Evolutionary conservation across 768 basidiomycete species (phyloP), one percentile per base, ranked within the genome.

Genomic region (Tephrocybe sp.): DNA sequence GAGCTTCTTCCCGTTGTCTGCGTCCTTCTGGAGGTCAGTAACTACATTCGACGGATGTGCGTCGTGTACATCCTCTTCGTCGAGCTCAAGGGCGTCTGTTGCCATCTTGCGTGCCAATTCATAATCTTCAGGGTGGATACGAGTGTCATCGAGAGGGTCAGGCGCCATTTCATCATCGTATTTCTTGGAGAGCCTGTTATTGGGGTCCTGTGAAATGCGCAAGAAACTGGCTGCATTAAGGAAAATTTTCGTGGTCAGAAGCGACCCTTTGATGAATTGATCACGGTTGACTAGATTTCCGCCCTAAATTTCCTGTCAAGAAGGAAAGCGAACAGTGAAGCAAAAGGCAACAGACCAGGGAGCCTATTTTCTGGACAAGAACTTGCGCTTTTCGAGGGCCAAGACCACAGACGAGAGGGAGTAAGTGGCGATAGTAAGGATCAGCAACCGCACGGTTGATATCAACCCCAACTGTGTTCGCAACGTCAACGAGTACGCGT

Each of bases 71-170:
- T 99, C 97, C 66, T 98, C 97, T 61, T 96, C 94, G 58, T 99
- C 97, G n/a, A 92, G 78, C 63, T 98, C 97, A 12, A 98, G 79
- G 4, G 96, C 93, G 68, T 98, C 94, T 16, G 92, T 90, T 33
- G 96, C 96, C 94, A 99, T 97, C 74, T 98, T 98, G 32, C 92
- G 85, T 3, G 97, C 96, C 34, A 98, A 78, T 58, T 98, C 95
- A 63, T 98, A 99, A 69, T 99, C 97, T 65, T 96, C 92, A 5
- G 92, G 92, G 63, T 99, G 97, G 47, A 99, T 92, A 16, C 97
- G 89, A 33, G 95, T 98, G 62, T 85, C 85, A 63, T 99, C 97
- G 46, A 99, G 75, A 4, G 95, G 92, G 66, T 99, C 97, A 8
- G 86, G 80, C 32, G 80, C 82, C 49, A 82, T 77, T 39, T 89